Base-by-base conservation (phyloP, 2,329 filamentous ascomycete species). In the Zasmidium angulare region DNA sequence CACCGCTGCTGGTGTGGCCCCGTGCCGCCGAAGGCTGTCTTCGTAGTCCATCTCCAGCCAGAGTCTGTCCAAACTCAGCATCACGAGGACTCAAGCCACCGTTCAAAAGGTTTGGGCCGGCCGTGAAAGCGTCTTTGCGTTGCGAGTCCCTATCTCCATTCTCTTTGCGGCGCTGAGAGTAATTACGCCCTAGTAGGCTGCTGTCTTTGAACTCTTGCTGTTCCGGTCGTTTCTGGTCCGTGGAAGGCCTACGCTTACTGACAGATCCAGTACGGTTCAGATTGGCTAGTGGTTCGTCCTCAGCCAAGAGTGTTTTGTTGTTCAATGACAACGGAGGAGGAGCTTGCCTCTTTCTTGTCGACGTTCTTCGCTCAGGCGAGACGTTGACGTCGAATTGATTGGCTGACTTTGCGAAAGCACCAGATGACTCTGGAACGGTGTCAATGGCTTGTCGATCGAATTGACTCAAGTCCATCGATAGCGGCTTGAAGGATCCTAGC, bases 401-500 rank as follows among this genome's bases (percentile, higher is more conserved):
- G 3, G 66, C 58, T 11, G 65, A 64, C 53, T 65, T 69, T 22
- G 54, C 53, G 36, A 67, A 65, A 12, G 54, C 61, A 12, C 53
- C 50, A 43, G 36, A 43, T 50, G 62, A 58, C 21, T 23, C 48
- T 31, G 46, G 53, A 20, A 31, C 46, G 49, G 50, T 21, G 20
- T 61, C 51, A 12, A 53, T 36, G n/a, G 43, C 29, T 21, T 58
- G 53, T 22, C 81, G 82, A 59, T 84, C 80, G 66, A 88, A 85
- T 7, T 81, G 79, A 43, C 82, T 78, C 69, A 86, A 75, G 60
- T 91, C 86, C 9, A 92, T 73, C 2, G 92, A n/a, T n/a, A n/a
- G 75, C 0, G 90, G 88, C 64, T 85, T 81, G 72, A 89, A 89
- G 1, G 84, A 82, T 3, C 88, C 88, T 53, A 90, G 70, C 60